Conservation (phyloP, 1,284 basidiomycete species). For the Trametes hirsuta region DNA sequence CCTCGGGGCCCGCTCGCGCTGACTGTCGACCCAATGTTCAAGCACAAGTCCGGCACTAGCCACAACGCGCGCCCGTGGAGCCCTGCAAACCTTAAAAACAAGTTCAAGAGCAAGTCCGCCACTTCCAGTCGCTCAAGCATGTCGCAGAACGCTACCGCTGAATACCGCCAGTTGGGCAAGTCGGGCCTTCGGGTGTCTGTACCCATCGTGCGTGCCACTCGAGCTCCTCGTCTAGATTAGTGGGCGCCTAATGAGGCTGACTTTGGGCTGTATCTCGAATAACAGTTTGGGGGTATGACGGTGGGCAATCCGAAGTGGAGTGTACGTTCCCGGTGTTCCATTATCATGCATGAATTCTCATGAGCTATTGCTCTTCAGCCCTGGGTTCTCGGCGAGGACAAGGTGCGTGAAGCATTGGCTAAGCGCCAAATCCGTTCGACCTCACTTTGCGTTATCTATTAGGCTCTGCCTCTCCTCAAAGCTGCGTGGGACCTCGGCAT, state of each 20-base stretch:
- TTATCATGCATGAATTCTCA: neutral
- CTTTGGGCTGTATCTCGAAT: neutral
- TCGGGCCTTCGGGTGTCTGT: slow-evolving; percentile 54
- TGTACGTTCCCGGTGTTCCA: slow-evolving; percentile 22
- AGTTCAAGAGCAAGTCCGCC: too few species aligned
- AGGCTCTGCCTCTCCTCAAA: slow-evolving; percentile 43
- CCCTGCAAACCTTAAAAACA: too few species aligned
- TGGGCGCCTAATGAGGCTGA: too few species aligned
- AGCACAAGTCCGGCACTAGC: too few species aligned
- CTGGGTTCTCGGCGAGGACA: slow-evolving; percentile 52
- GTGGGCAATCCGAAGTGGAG: slow-evolving; percentile 46
- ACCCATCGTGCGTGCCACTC: slow-evolving; percentile 44
- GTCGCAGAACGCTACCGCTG: slow-evolving; percentile 9
- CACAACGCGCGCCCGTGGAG: too few species aligned
- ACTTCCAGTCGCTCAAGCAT: slow-evolving; percentile 8
- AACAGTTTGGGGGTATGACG: slow-evolving; percentile 50
- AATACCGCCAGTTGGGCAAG: slow-evolving; percentile 50
- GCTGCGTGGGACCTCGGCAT: slow-evolving; percentile 53
- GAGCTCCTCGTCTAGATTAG: neutral
- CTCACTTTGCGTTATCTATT: neutral
- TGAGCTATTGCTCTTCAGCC: slow-evolving; percentile 26
- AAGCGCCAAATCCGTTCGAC: neutral
- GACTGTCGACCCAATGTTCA: too few species aligned
- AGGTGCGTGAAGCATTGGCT: slow-evolving; percentile 6
- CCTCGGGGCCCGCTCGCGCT: too few species aligned